phyloP scores from a whole-genome alignment of 176 grass and related monocot species.

The bread wheat (Triticum aestivum) region IWGSC_CS_RefSeq_v2.1 NC_057798.1:795249871-795250370 shows the following conservation, averaged over 20 bases:
- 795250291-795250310: not conserved
- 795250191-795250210: not conserved
- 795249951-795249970: not conserved
- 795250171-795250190: not conserved
- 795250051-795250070: too few relatives aligned
- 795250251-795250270: too few relatives aligned
- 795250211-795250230: not conserved
- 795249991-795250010: not conserved
- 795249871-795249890: too few relatives aligned
- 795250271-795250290: too few relatives aligned
- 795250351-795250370: not conserved
- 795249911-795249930: not conserved
- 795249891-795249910: not conserved
- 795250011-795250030: too few relatives aligned
- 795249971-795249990: not conserved
- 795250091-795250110: too few relatives aligned
- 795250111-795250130: too few relatives aligned
- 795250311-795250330: conserved; percentile 49
- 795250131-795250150: not conserved
- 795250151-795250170: not conserved
- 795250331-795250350: conserved; percentile 21
- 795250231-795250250: not conserved
- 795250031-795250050: too few relatives aligned
- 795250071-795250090: too few relatives aligned
- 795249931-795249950: not conserved